A percentile compares a stretch with the other conserved stretches of the same genome.
Conservation (phyloP, 495 filamentous ascomycete species). For the Lineolata rhizophorae region DNA sequence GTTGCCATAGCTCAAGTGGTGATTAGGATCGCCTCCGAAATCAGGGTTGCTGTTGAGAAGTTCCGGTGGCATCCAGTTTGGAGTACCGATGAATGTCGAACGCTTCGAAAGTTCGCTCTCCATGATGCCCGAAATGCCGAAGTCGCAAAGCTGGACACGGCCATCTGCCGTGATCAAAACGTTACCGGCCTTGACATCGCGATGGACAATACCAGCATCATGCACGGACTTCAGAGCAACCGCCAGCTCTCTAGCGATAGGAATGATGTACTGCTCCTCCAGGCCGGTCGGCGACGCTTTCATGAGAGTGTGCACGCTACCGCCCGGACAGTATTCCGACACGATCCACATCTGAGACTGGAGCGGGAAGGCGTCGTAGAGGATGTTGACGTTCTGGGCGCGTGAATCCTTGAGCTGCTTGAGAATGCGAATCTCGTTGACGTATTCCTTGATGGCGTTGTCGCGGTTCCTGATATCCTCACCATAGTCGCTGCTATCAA, state of each 20-base stretch:
- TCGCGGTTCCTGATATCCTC: conserved; percentile 46
- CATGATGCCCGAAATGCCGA: conserved; percentile 76
- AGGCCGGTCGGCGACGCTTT: conserved; percentile 23
- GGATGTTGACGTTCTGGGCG: conserved; percentile 75
- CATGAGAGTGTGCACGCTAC: conserved; percentile 80
- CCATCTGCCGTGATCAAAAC: conserved; percentile 78
- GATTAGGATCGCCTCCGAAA: no score
- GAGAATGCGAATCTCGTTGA: conserved; percentile 74
- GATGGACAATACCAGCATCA: conserved; percentile 79
- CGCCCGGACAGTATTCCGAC: conserved; percentile 86
- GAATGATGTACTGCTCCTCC: conserved; percentile 75
- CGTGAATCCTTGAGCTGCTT: conserved; percentile 63
- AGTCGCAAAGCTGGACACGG: conserved; percentile 77
- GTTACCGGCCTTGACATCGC: conserved; percentile 90
- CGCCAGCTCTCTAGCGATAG: conserved; percentile 72
- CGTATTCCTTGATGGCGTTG: conserved; percentile 61
- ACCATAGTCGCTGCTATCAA: conserved; percentile 65
- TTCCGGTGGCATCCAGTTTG: conserved; percentile 94
- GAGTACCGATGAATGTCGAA: conserved; percentile 82
- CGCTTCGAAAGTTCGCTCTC: conserved; percentile 70
- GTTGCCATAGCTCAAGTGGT: conserved; percentile 29
- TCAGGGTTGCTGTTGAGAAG: conserved; percentile 8
- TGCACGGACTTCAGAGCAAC: conserved; percentile 73
- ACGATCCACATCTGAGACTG: conserved; percentile 87
- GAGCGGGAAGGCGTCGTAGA: conserved; percentile 70